Percentiles rank a stretch among this genome's conserved stretches.
Conservation (phyloP, 148 eudicot genomes). For the Amaranthus hypochondriacus region DNA sequence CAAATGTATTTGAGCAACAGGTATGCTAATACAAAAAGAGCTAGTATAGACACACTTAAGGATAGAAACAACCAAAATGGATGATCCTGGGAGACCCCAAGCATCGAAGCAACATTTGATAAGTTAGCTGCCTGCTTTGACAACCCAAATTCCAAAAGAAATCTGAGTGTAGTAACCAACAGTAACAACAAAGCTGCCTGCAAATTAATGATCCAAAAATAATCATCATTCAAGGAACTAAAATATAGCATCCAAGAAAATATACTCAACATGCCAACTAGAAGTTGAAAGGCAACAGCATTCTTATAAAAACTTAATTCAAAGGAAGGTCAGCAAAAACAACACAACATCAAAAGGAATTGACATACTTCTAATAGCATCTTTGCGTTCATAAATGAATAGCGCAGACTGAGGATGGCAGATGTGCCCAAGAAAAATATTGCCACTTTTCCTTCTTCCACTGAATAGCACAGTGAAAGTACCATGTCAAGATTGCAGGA, state of each 20-base stretch:
- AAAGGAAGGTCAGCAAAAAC: neutral
- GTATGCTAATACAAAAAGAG: constrained; percentile 49
- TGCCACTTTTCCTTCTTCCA: constrained; percentile 95
- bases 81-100: constrained; percentile 42
- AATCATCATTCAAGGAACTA: neutral
- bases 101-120: constrained; percentile 37
- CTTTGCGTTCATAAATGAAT: constrained; percentile 47
- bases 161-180: constrained; percentile 53
- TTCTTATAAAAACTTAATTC: neutral
- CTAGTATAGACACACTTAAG: constrained; percentile 44
- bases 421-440: constrained; percentile 70
- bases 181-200: constrained; percentile 59
- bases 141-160: constrained; percentile 68
- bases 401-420: constrained; percentile 55
- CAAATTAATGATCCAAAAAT: constrained; percentile 19
- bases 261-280: neutral
- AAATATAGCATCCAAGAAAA: neutral
- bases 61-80: constrained; percentile 40
- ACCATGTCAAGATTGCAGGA: constrained; percentile 18
- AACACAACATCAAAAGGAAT: neutral
- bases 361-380: constrained; percentile 65
- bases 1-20: constrained; percentile 38
- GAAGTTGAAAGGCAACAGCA: neutral
- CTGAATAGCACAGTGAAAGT: constrained; percentile 38
- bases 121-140: constrained; percentile 65